Percentiles rank a stretch among this genome's conserved stretches.
Conservation (phyloP, 495 filamentous ascomycete species). For the Acidomyces sp. region DNA sequence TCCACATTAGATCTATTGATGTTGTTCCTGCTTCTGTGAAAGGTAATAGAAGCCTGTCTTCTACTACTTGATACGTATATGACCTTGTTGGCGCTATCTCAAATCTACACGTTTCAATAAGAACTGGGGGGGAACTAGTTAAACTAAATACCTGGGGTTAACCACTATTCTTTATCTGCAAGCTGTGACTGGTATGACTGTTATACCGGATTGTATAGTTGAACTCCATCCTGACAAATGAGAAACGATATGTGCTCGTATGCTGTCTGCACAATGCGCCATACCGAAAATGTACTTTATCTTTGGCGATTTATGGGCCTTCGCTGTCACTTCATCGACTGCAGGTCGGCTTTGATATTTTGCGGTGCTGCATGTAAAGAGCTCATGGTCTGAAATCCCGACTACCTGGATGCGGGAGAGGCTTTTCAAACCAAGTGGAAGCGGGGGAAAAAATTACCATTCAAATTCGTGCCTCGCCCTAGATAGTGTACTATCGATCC, state of each 20-base stretch:
- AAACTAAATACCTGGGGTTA: no score
- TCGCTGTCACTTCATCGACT: constrained; percentile 27
- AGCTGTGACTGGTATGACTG: no score
- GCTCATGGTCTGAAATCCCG: constrained; percentile 27
- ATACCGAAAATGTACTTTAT: constrained; percentile 16
- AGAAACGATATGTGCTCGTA: constrained; percentile 23
- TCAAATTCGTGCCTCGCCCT: constrained; percentile 30
- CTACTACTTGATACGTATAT: no score
- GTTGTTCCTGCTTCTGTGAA: no score
- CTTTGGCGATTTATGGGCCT: constrained; percentile 9
- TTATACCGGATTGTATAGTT: constrained; percentile 22
- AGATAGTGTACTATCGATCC: constrained; percentile 35
- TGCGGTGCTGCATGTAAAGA: constrained; percentile 21
- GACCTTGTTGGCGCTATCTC: no score
- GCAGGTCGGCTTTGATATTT: constrained; percentile 21
- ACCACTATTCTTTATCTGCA: no score
- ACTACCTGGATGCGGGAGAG: constrained; percentile 31
- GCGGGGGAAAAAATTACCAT: constrained; percentile 27
- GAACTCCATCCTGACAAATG: constrained; percentile 23
- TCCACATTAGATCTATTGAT: no score
- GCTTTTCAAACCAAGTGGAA: constrained; percentile 35
- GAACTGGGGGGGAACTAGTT: no score
- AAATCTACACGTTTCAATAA: no score
- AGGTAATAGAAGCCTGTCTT: no score
- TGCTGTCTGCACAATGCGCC: constrained; percentile 17